These are phyloP conservation scores for Chytriomyces sp. DNA, from an alignment of 192 early-diverging fungal genomes.

Conservation along the genomic window DNA sequence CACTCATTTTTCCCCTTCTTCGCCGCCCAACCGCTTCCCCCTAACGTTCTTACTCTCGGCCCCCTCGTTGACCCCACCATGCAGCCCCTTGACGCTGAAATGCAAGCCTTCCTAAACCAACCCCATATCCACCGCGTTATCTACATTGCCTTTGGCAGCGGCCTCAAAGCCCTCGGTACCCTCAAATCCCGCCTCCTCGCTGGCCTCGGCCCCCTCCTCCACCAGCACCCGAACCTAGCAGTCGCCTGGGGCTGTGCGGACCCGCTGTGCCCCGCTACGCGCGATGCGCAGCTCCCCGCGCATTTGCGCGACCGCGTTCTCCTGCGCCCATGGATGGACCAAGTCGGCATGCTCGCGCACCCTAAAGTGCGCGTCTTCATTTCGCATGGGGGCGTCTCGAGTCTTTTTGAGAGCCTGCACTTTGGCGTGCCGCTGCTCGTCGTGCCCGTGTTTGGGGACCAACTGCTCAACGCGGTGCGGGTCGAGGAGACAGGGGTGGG, in stretches of 20 bases:
- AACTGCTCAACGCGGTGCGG: conserved; percentile 5
- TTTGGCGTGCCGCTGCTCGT: conserved; percentile 4
- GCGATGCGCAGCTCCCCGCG: not conserved
- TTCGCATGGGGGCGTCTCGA: conserved; percentile 1
- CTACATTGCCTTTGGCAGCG: conserved; percentile 17
- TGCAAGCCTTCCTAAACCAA: not conserved
- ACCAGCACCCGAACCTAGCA: not conserved
- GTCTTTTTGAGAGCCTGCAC: not conserved
- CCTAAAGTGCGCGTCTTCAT: not conserved
- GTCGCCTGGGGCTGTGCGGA: conserved; percentile 5
- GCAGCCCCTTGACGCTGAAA: not conserved
- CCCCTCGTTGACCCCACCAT: not conserved
- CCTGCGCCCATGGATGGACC: not conserved
- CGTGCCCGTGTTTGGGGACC: conserved; percentile 6
- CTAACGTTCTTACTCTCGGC: conserved; percentile 8
- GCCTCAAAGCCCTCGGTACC: not conserved
- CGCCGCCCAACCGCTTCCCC: not conserved
- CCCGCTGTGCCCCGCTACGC: not conserved
- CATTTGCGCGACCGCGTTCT: not conserved
- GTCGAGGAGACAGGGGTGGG: conserved; percentile 1
- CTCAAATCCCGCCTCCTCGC: not conserved
- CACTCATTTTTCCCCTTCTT: not conserved
- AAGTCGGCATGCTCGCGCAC: not conserved
- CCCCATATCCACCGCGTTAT: not conserved
- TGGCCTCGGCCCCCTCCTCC: not conserved